Evolutionary conservation across 2,329 filamentous ascomycete species (phyloP).

Genomic region (Tolypocladium ovalisporum): DNA sequence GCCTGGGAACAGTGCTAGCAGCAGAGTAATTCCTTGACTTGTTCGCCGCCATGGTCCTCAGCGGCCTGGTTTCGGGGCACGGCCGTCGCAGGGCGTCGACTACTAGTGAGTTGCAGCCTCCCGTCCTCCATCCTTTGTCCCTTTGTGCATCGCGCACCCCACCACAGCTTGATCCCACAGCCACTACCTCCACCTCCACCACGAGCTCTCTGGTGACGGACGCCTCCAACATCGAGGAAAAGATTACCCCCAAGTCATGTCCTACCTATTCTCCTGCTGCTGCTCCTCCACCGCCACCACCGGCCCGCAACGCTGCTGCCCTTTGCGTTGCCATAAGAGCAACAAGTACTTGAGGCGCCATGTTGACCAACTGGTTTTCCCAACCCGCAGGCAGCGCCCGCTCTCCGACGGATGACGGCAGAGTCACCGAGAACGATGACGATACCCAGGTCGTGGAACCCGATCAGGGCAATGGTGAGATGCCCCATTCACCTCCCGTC

Average conservation of each 20-base stretch:
- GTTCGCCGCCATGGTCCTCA: slow-evolving; percentile 17
- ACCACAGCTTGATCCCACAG: not conserved
- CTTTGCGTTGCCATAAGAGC: slow-evolving; percentile 6
- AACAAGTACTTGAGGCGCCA: slow-evolving; percentile 10
- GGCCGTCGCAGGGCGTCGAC: slow-evolving; percentile 18
- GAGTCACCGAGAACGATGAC: slow-evolving; percentile 37
- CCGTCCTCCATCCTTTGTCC: not conserved
- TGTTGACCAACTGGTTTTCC: slow-evolving; percentile 32
- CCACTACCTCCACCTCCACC: not conserved
- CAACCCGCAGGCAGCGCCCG: slow-evolving; percentile 32
- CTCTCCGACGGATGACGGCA: slow-evolving; percentile 47
- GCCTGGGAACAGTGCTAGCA: too few species aligned
- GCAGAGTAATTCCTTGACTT: too few species aligned
- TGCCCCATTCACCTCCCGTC: not conserved
- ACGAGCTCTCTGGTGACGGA: not conserved
- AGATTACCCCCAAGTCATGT: not conserved
- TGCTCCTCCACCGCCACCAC: not conserved
- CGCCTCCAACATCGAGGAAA: not conserved
- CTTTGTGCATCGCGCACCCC: not conserved
- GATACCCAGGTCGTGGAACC: slow-evolving; percentile 79
- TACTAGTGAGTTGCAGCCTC: slow-evolving; percentile 16
- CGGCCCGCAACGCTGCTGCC: slow-evolving; percentile 3
- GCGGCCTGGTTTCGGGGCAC: slow-evolving; percentile 17
- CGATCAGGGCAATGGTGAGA: slow-evolving; percentile 86
- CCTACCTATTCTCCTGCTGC: not conserved